Evolutionary conservation across 2,329 filamentous ascomycete species (phyloP).

Genomic region (Fusarium chaquense): DNA sequence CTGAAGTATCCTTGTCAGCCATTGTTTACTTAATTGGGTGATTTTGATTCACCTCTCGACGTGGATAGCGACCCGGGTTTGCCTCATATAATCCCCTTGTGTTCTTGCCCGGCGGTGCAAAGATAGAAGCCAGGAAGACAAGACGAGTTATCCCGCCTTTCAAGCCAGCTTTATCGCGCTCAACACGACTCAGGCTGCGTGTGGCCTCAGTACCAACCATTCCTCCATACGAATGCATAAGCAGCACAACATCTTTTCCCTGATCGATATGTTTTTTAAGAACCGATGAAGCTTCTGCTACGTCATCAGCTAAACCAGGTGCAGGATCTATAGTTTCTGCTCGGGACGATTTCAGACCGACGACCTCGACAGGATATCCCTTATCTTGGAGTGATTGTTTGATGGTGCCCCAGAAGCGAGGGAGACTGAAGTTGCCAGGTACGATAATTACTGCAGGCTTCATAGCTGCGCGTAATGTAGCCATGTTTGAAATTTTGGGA

Average conservation of each 20-base stretch:
- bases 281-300: background rate
- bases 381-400: background rate
- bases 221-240: conserved; percentile 27
- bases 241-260: conserved; percentile 2
- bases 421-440: conserved; percentile 19
- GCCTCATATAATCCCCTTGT: conserved; percentile 5
- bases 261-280: background rate
- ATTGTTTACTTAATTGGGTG: fast-evolving
- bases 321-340: conserved; percentile 10
- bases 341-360: conserved; percentile 1
- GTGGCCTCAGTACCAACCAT: conserved; percentile 22
- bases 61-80: background rate
- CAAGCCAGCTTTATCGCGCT: background rate
- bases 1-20: background rate
- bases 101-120: conserved; percentile 14
- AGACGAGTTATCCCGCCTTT: conserved; percentile 3
- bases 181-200: background rate
- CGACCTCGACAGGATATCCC: background rate
- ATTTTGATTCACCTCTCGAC: background rate
- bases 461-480: background rate
- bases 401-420: conserved; percentile 13
- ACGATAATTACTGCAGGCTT: conserved; percentile 1
- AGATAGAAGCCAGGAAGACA: conserved; percentile 13
- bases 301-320: conserved; percentile 14
- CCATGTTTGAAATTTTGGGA: background rate